Base-by-base conservation (phyloP, 1,139 yeast species). In the Entelexis sorbosivorans region DNA sequence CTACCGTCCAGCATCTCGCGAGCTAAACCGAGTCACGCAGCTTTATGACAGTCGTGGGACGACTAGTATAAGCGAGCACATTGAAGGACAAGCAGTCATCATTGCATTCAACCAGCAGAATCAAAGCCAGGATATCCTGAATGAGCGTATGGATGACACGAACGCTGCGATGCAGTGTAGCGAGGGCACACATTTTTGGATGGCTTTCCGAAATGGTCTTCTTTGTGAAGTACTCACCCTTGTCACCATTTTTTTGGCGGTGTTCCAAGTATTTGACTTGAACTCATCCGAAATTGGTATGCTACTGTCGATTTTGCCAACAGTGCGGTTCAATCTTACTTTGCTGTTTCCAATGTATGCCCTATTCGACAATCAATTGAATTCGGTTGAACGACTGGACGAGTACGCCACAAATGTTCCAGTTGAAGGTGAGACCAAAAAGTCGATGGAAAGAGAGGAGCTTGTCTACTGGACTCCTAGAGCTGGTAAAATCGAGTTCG, bases 1-100 rank as follows among this genome's bases (percentile, higher is more conserved):
- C 61, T 84, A 82, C 62, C 86, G 84, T 63, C 80, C 78, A 51
- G 78, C 87, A n/a, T 79, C 89, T n/a, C 75, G 94, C 64, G 95
- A 86, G 64, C 69, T 86, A 55, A 86, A 86, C 64, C 76, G 95
- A 61, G 67, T 86, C 59, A 94, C 85, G 64, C 85, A 94, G 4
- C 63, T 76, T 9, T 75, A 80, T 61, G 74, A 95, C 62, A 85
- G 95, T 0, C 73, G 74, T 54, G 87, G 85, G 48, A 85, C 81
- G 68, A 77, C 82, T 56, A 82, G 82, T 59, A 81, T 84, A 63
- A 79, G 79, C 59, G 96, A 87, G 65, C 71, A 82, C 2, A 70
- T 86, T 56, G 74, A 74, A 55, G 95, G 95, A 38, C 69, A 79
- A 72, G 70, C 73, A 16, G 81, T 88, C 0, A 83, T 86, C 56